Percentiles rank a stretch among this genome's conserved stretches.
These are phyloP conservation scores for Symbiodinium natans DNA, from an alignment of 73 alveolate genomes.

Conservation along the genomic window DNA sequence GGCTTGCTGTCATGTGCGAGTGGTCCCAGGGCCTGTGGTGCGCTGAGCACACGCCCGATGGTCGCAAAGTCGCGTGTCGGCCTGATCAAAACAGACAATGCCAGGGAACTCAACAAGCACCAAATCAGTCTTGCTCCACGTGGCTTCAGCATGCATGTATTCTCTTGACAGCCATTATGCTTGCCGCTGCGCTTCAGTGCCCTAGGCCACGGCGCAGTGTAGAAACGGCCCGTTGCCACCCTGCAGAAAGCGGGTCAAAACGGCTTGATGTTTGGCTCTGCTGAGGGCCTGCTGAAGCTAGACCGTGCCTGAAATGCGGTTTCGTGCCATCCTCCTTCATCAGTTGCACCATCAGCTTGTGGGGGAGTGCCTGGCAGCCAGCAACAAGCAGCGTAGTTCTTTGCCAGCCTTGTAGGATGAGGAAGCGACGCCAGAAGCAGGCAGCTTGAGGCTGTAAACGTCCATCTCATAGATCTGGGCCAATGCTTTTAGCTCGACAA, in stretches of 20 bases:
- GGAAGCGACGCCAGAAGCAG: constrained; percentile 34
- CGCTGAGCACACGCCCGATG: constrained; percentile 75
- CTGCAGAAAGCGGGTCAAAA: background rate
- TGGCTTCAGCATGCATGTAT: too few relatives aligned
- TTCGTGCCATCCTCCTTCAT: constrained; percentile 72
- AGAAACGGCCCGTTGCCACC: constrained; percentile 93
- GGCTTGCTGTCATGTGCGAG: too few relatives aligned
- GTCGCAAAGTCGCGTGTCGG: constrained; percentile 78
- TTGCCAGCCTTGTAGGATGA: background rate
- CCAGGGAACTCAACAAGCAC: too few relatives aligned
- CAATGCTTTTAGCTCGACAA: background rate
- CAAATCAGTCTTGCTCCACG: too few relatives aligned
- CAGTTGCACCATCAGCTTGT: constrained; percentile 80
- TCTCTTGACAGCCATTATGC: too few relatives aligned
- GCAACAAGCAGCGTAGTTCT: background rate
- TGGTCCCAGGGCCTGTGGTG: constrained; percentile 79
- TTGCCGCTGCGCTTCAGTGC: too few relatives aligned
- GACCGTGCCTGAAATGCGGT: constrained; percentile 87
- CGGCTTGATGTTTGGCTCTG: background rate
- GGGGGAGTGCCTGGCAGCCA: constrained; percentile 41
- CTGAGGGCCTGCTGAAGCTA: too few relatives aligned
- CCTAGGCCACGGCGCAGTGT: constrained; percentile 44
- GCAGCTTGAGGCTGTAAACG: constrained; percentile 50
- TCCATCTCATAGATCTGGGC: constrained; percentile 84
- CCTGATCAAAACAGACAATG: background rate